Evolutionary conservation across 2,329 filamentous ascomycete genomes (phyloP), one percentile per base, ranked within the genome.

Genomic region (Lasiodiplodia theobromae): DNA sequence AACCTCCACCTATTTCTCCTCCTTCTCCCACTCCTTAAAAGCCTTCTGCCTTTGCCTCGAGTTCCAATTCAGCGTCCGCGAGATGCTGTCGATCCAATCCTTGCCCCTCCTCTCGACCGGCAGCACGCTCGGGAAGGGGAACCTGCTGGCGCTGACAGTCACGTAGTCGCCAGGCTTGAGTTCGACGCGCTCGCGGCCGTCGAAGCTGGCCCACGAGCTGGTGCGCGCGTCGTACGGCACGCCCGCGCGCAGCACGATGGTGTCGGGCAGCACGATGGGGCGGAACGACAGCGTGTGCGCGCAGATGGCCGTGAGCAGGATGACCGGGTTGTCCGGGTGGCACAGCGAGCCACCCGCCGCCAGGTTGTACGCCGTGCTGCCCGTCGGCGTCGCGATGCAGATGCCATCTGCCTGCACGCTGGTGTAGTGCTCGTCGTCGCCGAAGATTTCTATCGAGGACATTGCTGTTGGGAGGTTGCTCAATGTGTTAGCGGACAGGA

Each of bases 181-280:
- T 81, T 96, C 92, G n/a, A 92, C 82, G 66, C 80, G 89, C 83
- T 97, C 93, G 70, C 94, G 88, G 1, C 96, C 96, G 79, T 99
- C 96, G 77, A 99, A 99, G 79, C 93, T 97, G n/a, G 94, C 96
- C 95, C 96, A 99, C 51, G 92, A 94, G 73, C 89, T 91, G 4
- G 93, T 94, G 62, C 96, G 86, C 10, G 94, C 93, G 79, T 96
- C 91, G 78, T 97, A 98, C 0, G 96, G 96, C n/a, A 98, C 94
- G 12, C 95, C 96, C 21, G 97, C 87, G 47, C 96, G 89, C 69
- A 99, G 84, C 1, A 98, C 95, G 71, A 98, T 97, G 0, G 95
- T 97, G 80, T 99, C 96, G 0, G 96, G 96, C 2, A 98, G 85
- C 75, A 98, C 96, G 74, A 98, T 96, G n/a, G 95, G 95, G 12